Percentiles rank a stretch among this genome's conserved stretches.
phyloP scores from a whole-genome alignment of 768 basidiomycete species.

The Clitopilus hobsonii region DNA sequence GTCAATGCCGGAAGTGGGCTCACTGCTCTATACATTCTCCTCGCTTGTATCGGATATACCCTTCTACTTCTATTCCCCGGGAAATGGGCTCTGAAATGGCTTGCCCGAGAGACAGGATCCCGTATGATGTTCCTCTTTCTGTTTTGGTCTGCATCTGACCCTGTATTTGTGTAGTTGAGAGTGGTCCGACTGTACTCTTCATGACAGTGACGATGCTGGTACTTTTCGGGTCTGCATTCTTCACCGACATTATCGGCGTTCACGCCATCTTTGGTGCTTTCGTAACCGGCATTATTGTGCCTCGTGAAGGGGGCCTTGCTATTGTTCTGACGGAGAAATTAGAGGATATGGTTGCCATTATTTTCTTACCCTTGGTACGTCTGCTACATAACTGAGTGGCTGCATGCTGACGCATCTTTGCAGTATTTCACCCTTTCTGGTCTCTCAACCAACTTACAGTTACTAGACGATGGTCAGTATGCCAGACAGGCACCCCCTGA shows the following conservation, averaged over 20 bases:
- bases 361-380: conserved; percentile 79
- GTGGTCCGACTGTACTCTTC: conserved; percentile 82
- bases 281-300: conserved; percentile 75
- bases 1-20: conserved; percentile 85
- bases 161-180: conserved; percentile 39
- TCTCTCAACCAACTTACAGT: conserved; percentile 80
- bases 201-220: conserved; percentile 83
- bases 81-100: conserved; percentile 57
- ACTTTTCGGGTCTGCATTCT: conserved; percentile 84
- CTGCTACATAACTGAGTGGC: background rate
- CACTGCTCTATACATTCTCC: conserved; percentile 80
- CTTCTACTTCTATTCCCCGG: conserved; percentile 70
- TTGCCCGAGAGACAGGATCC: conserved; percentile 76
- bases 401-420: background rate
- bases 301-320: conserved; percentile 82
- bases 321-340: conserved; percentile 90
- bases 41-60: conserved; percentile 77
- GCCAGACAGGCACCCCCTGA: background rate
- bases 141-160: background rate
- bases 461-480: conserved; percentile 65
- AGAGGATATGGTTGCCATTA: conserved; percentile 91
- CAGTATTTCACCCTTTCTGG: conserved; percentile 94
- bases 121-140: conserved; percentile 28
- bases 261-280: conserved; percentile 95
- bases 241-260: conserved; percentile 91